A percentile compares a stretch with the other conserved stretches of the same genome.
phyloP scores from a whole-genome alignment of 345 rosid species.

The Hibiscus tridactylites region DNA sequence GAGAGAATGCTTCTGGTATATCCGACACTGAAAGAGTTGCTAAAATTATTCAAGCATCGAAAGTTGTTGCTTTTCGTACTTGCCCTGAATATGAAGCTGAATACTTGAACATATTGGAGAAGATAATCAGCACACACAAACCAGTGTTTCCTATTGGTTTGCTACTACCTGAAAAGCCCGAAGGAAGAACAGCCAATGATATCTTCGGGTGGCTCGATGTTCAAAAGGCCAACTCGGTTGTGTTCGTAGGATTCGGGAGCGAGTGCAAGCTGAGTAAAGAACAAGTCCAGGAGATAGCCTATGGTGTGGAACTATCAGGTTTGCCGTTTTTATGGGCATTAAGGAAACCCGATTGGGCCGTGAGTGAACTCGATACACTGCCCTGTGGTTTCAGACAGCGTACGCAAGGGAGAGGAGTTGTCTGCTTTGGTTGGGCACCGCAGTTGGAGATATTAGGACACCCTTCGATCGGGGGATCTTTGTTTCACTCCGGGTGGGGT shows the following conservation, averaged over 20 bases:
- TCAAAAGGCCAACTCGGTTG: constrained; percentile 21
- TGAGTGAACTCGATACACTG: not conserved
- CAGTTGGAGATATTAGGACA: not conserved
- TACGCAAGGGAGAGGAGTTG: not conserved
- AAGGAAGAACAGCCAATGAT: not conserved
- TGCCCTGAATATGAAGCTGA: constrained; percentile 15
- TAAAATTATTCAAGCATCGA: not conserved
- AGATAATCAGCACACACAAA: not conserved
- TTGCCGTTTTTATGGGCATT: constrained; percentile 25
- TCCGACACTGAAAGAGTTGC: constrained; percentile 1
- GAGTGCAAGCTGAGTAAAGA: constrained; percentile 24
- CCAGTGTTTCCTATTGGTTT: constrained; percentile 17
- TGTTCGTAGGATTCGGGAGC: constrained; percentile 35
- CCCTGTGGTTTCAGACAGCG: not conserved
- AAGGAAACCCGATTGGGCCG: constrained; percentile 1
- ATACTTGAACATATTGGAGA: not conserved
- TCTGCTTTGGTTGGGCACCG: constrained; percentile 1
- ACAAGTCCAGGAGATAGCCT: constrained; percentile 24
- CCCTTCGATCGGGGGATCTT: too few relatives aligned
- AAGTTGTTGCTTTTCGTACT: constrained; percentile 14
- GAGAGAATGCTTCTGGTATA: constrained; percentile 11
- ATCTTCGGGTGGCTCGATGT: constrained; percentile 20
- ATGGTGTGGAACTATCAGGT: constrained; percentile 20
- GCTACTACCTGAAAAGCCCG: constrained; percentile 13
- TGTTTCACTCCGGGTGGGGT: constrained; percentile 5